Percentiles rank a stretch among this genome's conserved stretches.
These are phyloP conservation scores for Collybia sp. DNA, from an alignment of 768 basidiomycete genomes.

Conservation along the genomic window DNA sequence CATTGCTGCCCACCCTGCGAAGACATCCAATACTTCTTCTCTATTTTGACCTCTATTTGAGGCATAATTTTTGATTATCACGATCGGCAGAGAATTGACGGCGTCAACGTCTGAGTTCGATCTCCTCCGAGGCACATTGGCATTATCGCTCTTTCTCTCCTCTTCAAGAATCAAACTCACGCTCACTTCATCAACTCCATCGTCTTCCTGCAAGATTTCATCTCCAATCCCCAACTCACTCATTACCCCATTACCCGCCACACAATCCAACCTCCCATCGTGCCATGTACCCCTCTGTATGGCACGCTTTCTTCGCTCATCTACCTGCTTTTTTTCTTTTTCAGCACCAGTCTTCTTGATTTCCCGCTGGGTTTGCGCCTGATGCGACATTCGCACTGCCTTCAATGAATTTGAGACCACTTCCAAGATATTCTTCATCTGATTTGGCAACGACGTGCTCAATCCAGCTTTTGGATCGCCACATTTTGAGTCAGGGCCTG, in stretches of 20 bases:
- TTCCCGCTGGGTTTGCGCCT: slow-evolving; percentile 33
- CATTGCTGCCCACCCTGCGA: slow-evolving; percentile 82
- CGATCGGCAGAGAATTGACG: slow-evolving; percentile 70
- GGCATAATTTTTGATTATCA: slow-evolving; percentile 80
- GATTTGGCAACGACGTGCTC: slow-evolving; percentile 71
- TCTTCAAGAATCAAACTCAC: slow-evolving; percentile 4
- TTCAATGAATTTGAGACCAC: slow-evolving; percentile 73
- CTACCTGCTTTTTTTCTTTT: slow-evolving; percentile 32
- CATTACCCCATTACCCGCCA: slow-evolving; percentile 86
- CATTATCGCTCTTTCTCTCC: slow-evolving; percentile 13
- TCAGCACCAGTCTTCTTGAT: slow-evolving; percentile 31
- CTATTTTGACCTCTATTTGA: slow-evolving; percentile 48
- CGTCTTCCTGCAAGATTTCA: slow-evolving; percentile 41
- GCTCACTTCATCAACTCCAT: slow-evolving; percentile 7
- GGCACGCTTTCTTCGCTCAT: slow-evolving; percentile 33
- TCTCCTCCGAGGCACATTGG: slow-evolving; percentile 13
- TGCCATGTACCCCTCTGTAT: slow-evolving; percentile 73
- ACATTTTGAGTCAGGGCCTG: neutral
- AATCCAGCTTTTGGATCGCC: slow-evolving; percentile 59
- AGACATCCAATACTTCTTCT: slow-evolving; percentile 68
- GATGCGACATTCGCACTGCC: slow-evolving; percentile 50
- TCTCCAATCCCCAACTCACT: slow-evolving; percentile 82
- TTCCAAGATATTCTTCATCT: slow-evolving; percentile 80
- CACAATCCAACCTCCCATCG: slow-evolving; percentile 79
- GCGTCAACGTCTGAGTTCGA: slow-evolving; percentile 43